phyloP scores from a whole-genome alignment of 768 basidiomycete species.

The Dendrothele bispora region DNA sequence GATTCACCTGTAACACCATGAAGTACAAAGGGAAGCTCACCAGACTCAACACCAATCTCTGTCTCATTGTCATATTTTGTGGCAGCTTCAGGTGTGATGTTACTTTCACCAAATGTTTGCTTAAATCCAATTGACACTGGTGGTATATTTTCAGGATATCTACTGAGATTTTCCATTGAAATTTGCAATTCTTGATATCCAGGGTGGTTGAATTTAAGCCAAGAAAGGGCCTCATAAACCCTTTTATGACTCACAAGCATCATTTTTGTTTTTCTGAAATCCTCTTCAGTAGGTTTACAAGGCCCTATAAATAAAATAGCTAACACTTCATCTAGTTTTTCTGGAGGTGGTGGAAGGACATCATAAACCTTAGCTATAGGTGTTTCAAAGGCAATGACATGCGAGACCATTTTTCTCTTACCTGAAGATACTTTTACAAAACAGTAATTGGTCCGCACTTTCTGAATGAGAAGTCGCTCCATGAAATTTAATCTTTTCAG shows the following conservation, averaged over 20 bases:
- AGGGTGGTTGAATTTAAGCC: slow-evolving; percentile 34
- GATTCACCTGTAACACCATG: slow-evolving; percentile 32
- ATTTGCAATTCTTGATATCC: slow-evolving; percentile 32
- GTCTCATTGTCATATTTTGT: slow-evolving; percentile 21
- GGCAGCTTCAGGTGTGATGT: background rate
- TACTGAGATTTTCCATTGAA: slow-evolving; percentile 20
- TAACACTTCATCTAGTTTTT: slow-evolving; percentile 30
- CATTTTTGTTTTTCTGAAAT: slow-evolving; percentile 24
- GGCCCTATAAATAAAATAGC: slow-evolving; percentile 33
- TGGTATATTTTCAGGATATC: slow-evolving; percentile 21
- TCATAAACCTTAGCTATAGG: slow-evolving; percentile 16
- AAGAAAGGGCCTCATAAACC: slow-evolving; percentile 29
- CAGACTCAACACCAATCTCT: slow-evolving; percentile 28
- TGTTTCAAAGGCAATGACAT: slow-evolving; percentile 8
- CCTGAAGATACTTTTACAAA: slow-evolving; percentile 17
- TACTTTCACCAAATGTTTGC: background rate
- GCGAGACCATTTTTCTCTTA: slow-evolving; percentile 3
- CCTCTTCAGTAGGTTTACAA: slow-evolving; percentile 20
- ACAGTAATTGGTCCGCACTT: slow-evolving; percentile 15
- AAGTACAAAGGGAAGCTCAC: slow-evolving; percentile 35
- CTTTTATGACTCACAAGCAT: slow-evolving; percentile 25
- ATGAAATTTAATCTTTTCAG: slow-evolving; percentile 14
- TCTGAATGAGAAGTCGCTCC: slow-evolving; percentile 20
- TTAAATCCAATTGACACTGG: slow-evolving; percentile 25
- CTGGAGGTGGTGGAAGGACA: slow-evolving; percentile 17